Percentiles rank a stretch among this genome's conserved stretches.
These are phyloP conservation scores for Parietaria judaica DNA, from an alignment of 306 rosid species.

Conservation along the genomic window DNA sequence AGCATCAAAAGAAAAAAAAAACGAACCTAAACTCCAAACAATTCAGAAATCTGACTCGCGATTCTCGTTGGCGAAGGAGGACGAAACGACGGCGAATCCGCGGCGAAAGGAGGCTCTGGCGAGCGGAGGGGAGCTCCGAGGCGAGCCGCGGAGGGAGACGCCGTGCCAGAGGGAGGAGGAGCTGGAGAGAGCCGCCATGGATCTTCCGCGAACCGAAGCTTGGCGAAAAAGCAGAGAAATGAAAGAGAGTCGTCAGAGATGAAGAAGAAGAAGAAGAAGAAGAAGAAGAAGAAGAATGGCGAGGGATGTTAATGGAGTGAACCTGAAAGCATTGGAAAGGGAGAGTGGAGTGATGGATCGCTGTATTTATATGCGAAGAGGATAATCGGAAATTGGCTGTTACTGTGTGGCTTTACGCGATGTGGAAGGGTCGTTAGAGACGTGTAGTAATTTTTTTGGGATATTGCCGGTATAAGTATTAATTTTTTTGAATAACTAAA, in stretches of 20 bases:
- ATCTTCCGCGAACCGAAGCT: slow-evolving; percentile 37
- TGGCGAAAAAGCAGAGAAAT: slow-evolving; percentile 7
- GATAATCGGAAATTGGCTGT: not conserved
- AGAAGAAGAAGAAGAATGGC: not conserved
- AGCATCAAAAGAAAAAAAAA: not conserved
- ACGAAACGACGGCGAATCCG: slow-evolving; percentile 46
- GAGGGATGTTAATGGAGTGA: not conserved
- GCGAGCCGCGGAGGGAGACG: slow-evolving; percentile 32
- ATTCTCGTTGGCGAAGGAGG: slow-evolving; percentile 64
- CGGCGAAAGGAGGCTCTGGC: slow-evolving; percentile 37
- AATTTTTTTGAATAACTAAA: too few relatives aligned
- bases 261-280: slow-evolving; percentile 6
- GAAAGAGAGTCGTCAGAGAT: not conserved
- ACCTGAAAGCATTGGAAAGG: slow-evolving; percentile 24
- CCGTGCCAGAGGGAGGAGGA: slow-evolving; percentile 44
- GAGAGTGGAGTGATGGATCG: not conserved
- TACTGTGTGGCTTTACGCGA: slow-evolving; percentile 27
- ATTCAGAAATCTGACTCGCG: slow-evolving; percentile 43
- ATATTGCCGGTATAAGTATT: too few relatives aligned
- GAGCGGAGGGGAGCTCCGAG: slow-evolving; percentile 26
- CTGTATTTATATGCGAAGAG: not conserved
- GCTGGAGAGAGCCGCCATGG: slow-evolving; percentile 52
- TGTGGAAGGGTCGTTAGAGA: slow-evolving; percentile 30
- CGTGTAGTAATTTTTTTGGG: too few relatives aligned
- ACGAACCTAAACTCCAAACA: not conserved